Base-by-base conservation (phyloP, 2,329 filamentous ascomycete genomes). In the Fusarium pininemorale region DNA sequence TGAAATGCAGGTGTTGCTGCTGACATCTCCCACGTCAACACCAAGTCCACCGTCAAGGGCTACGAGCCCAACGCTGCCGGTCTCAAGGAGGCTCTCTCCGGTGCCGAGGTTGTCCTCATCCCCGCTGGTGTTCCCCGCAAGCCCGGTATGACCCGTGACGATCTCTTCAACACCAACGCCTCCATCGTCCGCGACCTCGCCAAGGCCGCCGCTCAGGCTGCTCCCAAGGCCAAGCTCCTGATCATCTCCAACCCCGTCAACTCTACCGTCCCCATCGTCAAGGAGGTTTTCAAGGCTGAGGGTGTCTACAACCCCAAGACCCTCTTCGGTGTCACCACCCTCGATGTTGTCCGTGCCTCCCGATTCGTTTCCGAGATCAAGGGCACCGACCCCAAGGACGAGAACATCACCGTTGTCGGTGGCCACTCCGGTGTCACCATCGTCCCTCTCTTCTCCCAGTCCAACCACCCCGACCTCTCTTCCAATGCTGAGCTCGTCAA, bases 141-240 rank as follows among this genome's bases (percentile, higher is more conserved):
- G 91, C 96, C 96, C 84, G 96, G 96, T 87, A 99, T 99, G 96
- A 97, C 94, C 87, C 95, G 96, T 90, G 96, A 99, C 87, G 96
- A 99, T 85, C 93, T 99, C 76, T 99, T 99, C 95, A 98, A 98
- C 92, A 99, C 96, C 90, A 99, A 99, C 87, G 96, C 96, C 85
- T 97, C 94, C 84, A 99, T 99, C 85, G 96, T 99, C 84, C 95
- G 96, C 83, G 96, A 98, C 87, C 92, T 99, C 77, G 95, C 96
- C 87, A 97, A 98, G 91, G 95, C 95, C 81, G 92, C 91, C 82
- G 96, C 96, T 81, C 91, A 97, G 81, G 90, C 94, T 79, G 90
- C 92, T 83, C 96, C 96, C 81, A 90, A 98, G 76, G 96, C 96
- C 86, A 97, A 97, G 88, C 90, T 98, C 85, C 91, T 98, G 83